Conservation (phyloP, 495 filamentous ascomycete genomes). For the Aspergillus affinis region DNA sequence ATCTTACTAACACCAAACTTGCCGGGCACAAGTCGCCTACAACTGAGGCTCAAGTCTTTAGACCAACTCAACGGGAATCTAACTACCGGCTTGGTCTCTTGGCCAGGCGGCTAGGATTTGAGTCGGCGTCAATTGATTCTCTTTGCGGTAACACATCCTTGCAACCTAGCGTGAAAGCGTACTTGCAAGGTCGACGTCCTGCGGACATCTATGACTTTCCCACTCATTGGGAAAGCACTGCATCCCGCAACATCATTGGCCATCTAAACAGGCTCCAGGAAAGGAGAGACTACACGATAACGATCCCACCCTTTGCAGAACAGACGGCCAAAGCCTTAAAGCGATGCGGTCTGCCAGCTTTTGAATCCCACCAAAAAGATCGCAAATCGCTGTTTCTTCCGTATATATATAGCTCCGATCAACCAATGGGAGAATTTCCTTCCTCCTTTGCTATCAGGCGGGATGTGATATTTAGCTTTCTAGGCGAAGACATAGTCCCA, state of each 20-base stretch:
- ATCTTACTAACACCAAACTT: neutral
- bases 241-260: neutral
- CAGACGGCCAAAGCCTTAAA: neutral
- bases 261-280: neutral
- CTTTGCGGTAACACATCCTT: neutral
- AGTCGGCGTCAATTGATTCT: neutral
- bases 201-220: neutral
- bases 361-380: neutral
- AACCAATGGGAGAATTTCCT: neutral
- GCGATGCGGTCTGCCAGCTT: neutral
- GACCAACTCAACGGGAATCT: conserved; percentile 1
- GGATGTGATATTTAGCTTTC: neutral
- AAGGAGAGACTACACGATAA: neutral
- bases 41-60: neutral
- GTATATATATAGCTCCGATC: neutral
- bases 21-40: neutral
- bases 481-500: neutral
- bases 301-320: neutral
- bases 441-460: neutral
- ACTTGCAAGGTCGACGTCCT: neutral
- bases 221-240: neutral
- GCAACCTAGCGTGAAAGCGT: neutral
- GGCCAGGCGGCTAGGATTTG: neutral
- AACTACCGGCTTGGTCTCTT: neutral
- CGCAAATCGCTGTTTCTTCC: neutral